Evolutionary conservation across 768 basidiomycete species (phyloP).

Genomic region (Amyloporia xantha): DNA sequence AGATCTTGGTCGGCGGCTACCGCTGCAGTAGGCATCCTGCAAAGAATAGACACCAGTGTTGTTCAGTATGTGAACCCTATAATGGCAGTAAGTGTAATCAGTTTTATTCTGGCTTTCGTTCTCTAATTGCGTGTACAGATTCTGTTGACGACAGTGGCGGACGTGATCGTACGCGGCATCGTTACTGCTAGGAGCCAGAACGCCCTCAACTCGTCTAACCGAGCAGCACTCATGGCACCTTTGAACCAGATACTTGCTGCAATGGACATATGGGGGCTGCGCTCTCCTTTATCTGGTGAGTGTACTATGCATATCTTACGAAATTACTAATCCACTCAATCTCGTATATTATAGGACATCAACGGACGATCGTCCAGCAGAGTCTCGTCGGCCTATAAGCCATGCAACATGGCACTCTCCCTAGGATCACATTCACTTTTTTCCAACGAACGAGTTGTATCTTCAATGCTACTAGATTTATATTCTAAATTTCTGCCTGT

Average conservation of each 20-base stretch:
- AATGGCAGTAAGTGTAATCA: neutral
- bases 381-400: neutral
- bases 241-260: slow-evolving; percentile 7
- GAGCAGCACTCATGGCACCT: neutral
- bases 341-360: neutral
- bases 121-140: neutral
- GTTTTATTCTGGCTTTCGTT: neutral
- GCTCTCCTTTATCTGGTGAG: neutral
- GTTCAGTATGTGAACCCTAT: neutral
- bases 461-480: neutral
- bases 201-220: slow-evolving; percentile 1
- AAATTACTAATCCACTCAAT: no score
- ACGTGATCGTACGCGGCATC: slow-evolving; percentile 1
- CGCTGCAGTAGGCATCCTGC: slow-evolving; percentile 13
- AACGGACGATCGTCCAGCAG: neutral
- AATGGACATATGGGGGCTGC: neutral
- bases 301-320: neutral
- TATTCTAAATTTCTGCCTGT: neutral
- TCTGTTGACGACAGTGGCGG: neutral
- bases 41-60: slow-evolving; percentile 7
- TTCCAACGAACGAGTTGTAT: neutral
- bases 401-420: no score
- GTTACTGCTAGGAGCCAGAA: slow-evolving; percentile 1
- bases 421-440: neutral
- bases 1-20: slow-evolving; percentile 16